Conservation (phyloP, 2,329 filamentous ascomycete species). For the Fusarium sororula region DNA sequence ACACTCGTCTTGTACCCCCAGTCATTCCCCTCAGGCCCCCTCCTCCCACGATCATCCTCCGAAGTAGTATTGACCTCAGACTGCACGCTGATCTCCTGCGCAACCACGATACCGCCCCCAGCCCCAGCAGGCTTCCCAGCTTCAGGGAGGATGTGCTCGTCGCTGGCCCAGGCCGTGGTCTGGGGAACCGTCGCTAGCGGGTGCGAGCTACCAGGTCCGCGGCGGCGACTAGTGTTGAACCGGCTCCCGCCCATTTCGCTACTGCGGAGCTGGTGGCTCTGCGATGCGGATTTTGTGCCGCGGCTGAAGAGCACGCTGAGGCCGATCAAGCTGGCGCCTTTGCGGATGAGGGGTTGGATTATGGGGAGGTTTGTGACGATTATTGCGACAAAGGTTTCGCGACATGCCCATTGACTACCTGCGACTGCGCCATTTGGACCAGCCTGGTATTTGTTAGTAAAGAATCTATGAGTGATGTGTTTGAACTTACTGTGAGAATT, state of each 20-base stretch:
- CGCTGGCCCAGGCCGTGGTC: conserved; percentile 32
- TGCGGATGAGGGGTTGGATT: conserved; percentile 30
- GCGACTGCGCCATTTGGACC: conserved; percentile 31
- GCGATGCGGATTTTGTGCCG: conserved; percentile 25
- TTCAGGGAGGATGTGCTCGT: conserved; percentile 33
- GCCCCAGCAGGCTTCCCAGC: not conserved
- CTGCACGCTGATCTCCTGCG: conserved; percentile 33
- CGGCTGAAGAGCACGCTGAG: conserved; percentile 32
- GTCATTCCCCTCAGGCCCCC: conserved; percentile 15
- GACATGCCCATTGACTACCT: conserved; percentile 46
- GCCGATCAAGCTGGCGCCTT: conserved; percentile 32
- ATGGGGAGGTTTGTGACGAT: conserved; percentile 48
- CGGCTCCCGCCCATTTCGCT: conserved; percentile 21
- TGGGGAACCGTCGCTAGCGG: conserved; percentile 19
- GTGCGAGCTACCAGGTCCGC: not conserved
- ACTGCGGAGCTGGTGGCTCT: conserved; percentile 34
- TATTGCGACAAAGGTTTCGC: conserved; percentile 52
- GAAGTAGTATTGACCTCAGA: conserved; percentile 13
- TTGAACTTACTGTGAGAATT: conserved; percentile 15
- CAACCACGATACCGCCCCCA: conserved; percentile 26
- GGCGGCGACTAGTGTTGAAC: conserved; percentile 22
- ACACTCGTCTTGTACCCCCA: conserved; percentile 28
- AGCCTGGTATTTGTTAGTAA: conserved; percentile 6
- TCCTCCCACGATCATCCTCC: not conserved
- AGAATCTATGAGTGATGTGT: rapidly evolving